Percentiles rank a stretch among this genome's conserved stretches.
These are phyloP conservation scores for Flaveria trinervia DNA, from an alignment of 129 eudicot species.

Conservation along the genomic window DNA sequence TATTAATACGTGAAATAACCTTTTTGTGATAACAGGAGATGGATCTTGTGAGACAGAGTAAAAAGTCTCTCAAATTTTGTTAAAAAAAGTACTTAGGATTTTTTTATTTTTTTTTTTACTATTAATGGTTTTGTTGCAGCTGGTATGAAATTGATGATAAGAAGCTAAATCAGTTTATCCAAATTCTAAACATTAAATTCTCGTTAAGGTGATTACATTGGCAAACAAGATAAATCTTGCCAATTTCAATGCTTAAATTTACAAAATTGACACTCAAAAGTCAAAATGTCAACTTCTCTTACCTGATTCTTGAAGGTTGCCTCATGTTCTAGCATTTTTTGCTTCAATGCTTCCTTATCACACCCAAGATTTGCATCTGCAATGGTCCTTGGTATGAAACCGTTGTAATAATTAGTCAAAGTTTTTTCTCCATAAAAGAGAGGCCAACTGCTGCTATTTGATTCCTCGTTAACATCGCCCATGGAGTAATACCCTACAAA, in stretches of 20 bases:
- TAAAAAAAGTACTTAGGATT: too few relatives aligned
- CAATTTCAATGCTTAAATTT: too few relatives aligned
- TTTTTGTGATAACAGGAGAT: too few relatives aligned
- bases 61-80: too few relatives aligned
- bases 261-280: neutral
- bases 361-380: slow-evolving; percentile 51
- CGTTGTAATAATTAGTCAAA: slow-evolving; percentile 57
- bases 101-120: too few relatives aligned
- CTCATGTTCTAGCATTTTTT: slow-evolving; percentile 90
- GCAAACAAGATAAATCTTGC: too few relatives aligned
- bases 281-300: slow-evolving; percentile 12
- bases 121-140: neutral
- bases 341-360: slow-evolving; percentile 70
- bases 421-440: slow-evolving; percentile 55
- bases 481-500: slow-evolving; percentile 74
- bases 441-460: slow-evolving; percentile 78
- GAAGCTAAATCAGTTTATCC: too few relatives aligned
- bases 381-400: slow-evolving; percentile 49
- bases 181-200: too few relatives aligned
- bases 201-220: too few relatives aligned
- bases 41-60: too few relatives aligned
- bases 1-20: too few relatives aligned
- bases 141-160: neutral
- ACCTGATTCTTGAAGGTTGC: slow-evolving; percentile 82
- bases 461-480: slow-evolving; percentile 82